These are phyloP conservation scores for Scheffersomyces quercinus DNA, from an alignment of 1,139 yeast species.

Conservation along the genomic window DNA sequence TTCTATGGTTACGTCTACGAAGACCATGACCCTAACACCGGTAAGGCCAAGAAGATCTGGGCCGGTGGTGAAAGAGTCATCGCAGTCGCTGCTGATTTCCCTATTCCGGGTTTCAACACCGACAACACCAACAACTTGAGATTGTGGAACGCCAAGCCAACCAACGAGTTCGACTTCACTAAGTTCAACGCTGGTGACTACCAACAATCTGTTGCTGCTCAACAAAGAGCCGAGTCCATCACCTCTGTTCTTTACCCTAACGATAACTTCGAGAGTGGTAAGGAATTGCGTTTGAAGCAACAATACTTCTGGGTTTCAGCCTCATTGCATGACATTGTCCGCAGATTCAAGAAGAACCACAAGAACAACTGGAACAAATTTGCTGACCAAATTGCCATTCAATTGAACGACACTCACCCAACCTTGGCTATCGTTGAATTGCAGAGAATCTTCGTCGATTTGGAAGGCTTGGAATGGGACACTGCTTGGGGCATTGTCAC, in stretches of 20 bases:
- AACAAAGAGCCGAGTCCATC: slow-evolving; percentile 87
- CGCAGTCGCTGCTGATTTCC: slow-evolving; percentile 92
- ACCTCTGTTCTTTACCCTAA: slow-evolving; percentile 92
- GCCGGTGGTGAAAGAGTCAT: slow-evolving; percentile 85
- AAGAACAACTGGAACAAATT: slow-evolving; percentile 75
- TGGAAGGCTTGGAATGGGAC: slow-evolving; percentile 79
- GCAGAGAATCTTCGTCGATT: slow-evolving; percentile 81
- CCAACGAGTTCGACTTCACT: slow-evolving; percentile 87
- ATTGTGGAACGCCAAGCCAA: slow-evolving; percentile 89
- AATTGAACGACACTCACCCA: slow-evolving; percentile 94
- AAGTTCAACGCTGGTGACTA: slow-evolving; percentile 94
- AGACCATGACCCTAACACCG: slow-evolving; percentile 51
- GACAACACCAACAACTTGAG: slow-evolving; percentile 84
- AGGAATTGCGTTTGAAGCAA: slow-evolving; percentile 89
- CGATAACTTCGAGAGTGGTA: slow-evolving; percentile 89
- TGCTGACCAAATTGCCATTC: slow-evolving; percentile 86
- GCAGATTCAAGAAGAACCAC: slow-evolving; percentile 82
- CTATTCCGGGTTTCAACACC: slow-evolving; percentile 89
- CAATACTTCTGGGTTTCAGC: slow-evolving; percentile 98
- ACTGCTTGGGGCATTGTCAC: slow-evolving; percentile 85
- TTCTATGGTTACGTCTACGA: slow-evolving; percentile 84
- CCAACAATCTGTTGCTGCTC: slow-evolving; percentile 77
- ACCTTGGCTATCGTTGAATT: slow-evolving; percentile 89
- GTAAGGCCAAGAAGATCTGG: slow-evolving; percentile 65
- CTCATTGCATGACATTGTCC: slow-evolving; percentile 84